phyloP scores from a whole-genome alignment of 768 basidiomycete genomes.

The Hygrocybe punicea region DNA sequence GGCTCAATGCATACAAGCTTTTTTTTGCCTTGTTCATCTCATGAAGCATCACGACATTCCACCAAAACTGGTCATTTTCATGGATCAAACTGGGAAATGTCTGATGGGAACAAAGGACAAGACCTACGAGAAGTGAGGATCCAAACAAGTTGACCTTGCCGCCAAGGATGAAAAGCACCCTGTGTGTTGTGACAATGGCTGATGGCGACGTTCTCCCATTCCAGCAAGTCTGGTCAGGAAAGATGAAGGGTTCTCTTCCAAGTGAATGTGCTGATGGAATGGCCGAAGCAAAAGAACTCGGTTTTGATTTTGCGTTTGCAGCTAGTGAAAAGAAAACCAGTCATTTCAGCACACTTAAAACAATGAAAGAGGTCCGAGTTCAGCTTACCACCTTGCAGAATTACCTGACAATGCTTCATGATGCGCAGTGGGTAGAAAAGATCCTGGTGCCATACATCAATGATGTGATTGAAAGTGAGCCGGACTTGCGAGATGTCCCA shows the following conservation, averaged over 20 bases:
- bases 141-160: constrained; percentile 24
- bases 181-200: constrained; percentile 23
- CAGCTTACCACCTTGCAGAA: constrained; percentile 3
- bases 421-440: neutral
- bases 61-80: too few species aligned
- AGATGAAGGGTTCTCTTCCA: constrained; percentile 17
- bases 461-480: constrained; percentile 10
- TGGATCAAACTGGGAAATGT: neutral
- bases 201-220: constrained; percentile 30
- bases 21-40: too few species aligned
- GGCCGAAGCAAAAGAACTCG: constrained; percentile 15
- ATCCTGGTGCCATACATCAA: neutral
- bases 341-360: constrained; percentile 28
- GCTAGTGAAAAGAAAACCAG: constrained; percentile 19
- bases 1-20: too few species aligned
- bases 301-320: constrained; percentile 20
- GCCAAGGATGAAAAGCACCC: constrained; percentile 30
- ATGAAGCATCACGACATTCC: too few species aligned
- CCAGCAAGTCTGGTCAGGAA: constrained; percentile 29
- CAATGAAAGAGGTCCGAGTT: constrained; percentile 24
- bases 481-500: constrained; percentile 1
- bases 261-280: constrained; percentile 6
- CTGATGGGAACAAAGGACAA: neutral
- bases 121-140: constrained; percentile 20
- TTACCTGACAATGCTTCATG: neutral